Percentiles rank a stretch among this genome's conserved stretches.
These are phyloP conservation scores for Chenopodium quinoa DNA, from an alignment of 148 eudicot species.

Conservation along the genomic window DNA sequence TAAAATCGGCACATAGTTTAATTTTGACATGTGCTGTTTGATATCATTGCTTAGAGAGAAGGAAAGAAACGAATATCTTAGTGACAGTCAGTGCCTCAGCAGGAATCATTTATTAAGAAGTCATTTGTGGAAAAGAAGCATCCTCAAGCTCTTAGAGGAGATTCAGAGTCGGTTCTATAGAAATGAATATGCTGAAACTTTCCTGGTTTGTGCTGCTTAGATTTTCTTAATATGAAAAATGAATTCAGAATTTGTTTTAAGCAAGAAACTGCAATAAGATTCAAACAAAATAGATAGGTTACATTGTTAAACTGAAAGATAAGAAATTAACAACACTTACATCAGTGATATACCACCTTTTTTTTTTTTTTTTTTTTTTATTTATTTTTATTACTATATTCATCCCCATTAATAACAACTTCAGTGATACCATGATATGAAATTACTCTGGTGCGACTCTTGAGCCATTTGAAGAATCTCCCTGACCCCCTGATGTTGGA, in stretches of 20 bases:
- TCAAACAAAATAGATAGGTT: background rate
- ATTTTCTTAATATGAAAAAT: background rate
- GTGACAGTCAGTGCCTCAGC: no score
- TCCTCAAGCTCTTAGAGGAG: no score
- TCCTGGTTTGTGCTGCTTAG: background rate
- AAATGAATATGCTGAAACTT: background rate
- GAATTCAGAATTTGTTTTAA: background rate
- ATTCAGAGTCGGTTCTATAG: background rate
- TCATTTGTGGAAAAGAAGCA: no score
- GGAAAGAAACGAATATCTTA: no score
- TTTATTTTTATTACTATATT: no score
- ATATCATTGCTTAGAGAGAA: no score
- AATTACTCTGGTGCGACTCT: constrained; percentile 13
- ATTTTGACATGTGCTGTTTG: no score
- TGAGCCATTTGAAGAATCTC: background rate
- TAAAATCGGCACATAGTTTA: no score
- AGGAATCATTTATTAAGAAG: no score
- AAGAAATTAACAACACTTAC: background rate
- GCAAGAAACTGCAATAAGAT: background rate
- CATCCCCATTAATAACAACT: background rate
- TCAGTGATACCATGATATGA: background rate
- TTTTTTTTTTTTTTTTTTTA: no score
- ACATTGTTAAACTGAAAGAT: background rate
- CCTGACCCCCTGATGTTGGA: constrained; percentile 15
- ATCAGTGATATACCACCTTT: no score